Evolutionary conservation across 2,329 filamentous ascomycete genomes (phyloP).

Genomic region (Nemania diffusa): DNA sequence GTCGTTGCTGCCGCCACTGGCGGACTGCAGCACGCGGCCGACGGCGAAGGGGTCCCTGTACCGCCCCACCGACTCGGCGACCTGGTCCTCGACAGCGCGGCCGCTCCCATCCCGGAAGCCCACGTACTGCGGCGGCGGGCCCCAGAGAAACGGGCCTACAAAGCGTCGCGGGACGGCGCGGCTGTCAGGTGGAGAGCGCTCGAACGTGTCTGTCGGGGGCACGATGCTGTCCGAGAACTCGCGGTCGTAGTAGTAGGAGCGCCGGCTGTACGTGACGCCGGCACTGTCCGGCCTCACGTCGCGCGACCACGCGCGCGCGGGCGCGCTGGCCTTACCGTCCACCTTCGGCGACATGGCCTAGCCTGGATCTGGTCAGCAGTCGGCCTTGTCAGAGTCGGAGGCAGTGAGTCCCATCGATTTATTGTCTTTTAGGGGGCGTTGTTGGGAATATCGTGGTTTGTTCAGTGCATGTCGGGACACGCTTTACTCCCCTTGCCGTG

Average conservation of each 20-base stretch:
- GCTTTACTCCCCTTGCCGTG: not conserved
- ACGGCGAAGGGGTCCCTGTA: constrained; percentile 2
- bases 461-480: not conserved
- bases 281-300: constrained; percentile 7
- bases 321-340: not conserved
- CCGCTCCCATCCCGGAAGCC: too few relatives aligned
- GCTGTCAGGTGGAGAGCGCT: not conserved
- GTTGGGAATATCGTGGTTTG: not conserved
- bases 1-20: not conserved
- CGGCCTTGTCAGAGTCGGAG: not conserved
- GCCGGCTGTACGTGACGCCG: constrained; percentile 25
- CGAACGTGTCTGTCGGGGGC: not conserved
- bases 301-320: constrained; percentile 24
- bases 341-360: constrained; percentile 24
- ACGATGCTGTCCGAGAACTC: constrained; percentile 32
- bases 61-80: not conserved
- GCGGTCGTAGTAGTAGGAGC: constrained; percentile 27
- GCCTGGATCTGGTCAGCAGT: constrained; percentile 6
- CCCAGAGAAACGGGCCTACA: too few relatives aligned
- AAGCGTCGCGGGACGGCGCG: not conserved
- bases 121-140: too few relatives aligned
- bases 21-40: constrained; percentile 21
- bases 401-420: constrained; percentile 3
- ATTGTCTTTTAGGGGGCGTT: not conserved
- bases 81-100: not conserved